Base-by-base conservation (phyloP, 805 yeast genomes). In the Blastobotrys robertii region DNA sequence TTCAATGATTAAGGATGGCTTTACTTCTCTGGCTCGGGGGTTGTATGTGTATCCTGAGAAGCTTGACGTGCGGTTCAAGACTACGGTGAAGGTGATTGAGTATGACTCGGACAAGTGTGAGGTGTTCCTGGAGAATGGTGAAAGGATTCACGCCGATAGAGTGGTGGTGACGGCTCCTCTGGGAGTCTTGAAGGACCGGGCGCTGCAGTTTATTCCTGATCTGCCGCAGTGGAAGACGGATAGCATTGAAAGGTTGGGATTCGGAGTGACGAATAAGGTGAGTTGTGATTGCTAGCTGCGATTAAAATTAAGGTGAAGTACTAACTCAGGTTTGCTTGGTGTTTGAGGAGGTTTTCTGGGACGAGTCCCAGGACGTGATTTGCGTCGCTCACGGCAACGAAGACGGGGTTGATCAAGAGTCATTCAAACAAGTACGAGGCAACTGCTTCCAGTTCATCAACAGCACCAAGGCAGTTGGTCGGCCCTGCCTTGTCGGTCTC, bases 311-410 rank as follows among this genome's bases (percentile, higher is more conserved):
- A 30, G n/a, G n/a, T n/a, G n/a, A n/a, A n/a, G n/a, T 25, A 35
- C 28, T 11, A 22, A 19, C 25, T 34, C 16, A 45, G 48, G 57
- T 64, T 2, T 58, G 60, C 6, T 53, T 66, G 30, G 57, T 64
- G 7, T 66, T 61, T 44, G 65, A 64, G 32, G 49, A 47, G 32
- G 55, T 55, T 7, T 67, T 67, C 44, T 67, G 72, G 72, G 69
- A 62, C 44, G 51, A 55, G 2, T 52, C 56, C 8, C 48, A 51
- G 33, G 62, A 59, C 48, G 32, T 55, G 43, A 29, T 63, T 50
- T 52, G 62, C 47, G 55, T 65, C 6, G 58, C 57, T 11, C 48
- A 57, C 4, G 59, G 57, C 19, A 29, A 37, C 1, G 45, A 46
- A 7, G 52, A 39, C 12, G 41, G 44, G 2, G 30, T 39, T 13